phyloP scores from a whole-genome alignment of 768 basidiomycete species.

The Trametes maxima region DNA sequence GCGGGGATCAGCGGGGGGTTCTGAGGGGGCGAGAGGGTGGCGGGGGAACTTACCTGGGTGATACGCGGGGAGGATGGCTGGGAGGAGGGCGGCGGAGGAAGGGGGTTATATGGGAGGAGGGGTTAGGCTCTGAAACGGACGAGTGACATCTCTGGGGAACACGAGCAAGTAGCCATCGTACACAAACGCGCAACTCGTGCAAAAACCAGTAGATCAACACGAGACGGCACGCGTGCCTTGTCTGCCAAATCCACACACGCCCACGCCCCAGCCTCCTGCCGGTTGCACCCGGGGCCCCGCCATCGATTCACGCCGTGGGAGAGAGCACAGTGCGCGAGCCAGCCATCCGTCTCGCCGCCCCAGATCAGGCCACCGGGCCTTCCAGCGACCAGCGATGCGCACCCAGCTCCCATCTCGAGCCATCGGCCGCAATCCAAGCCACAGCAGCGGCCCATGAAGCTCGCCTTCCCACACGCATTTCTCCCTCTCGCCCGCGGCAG shows the following conservation, averaged over 20 bases:
- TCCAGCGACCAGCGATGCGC: neutral
- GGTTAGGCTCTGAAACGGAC: constrained; percentile 22
- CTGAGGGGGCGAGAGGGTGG: constrained; percentile 1
- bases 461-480: neutral
- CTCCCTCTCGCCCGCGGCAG: neutral
- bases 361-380: constrained; percentile 2
- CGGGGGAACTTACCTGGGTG: neutral
- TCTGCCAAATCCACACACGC: constrained; percentile 26
- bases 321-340: neutral
- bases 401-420: constrained; percentile 1
- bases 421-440: neutral
- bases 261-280: constrained; percentile 1
- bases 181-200: constrained; percentile 14
- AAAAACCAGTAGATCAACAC: constrained; percentile 19
- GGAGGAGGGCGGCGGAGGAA: constrained; percentile 11
- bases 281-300: neutral
- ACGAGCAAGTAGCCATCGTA: constrained; percentile 24
- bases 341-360: neutral
- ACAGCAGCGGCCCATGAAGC: neutral
- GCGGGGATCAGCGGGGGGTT: constrained; percentile 8
- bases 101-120: constrained; percentile 19
- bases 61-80: constrained; percentile 6
- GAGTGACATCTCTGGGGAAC: constrained; percentile 29
- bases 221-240: constrained; percentile 29
- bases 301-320: constrained; percentile 6